Base-by-base conservation (phyloP, 495 filamentous ascomycete genomes). In the Pyrenula aspistea region DNA sequence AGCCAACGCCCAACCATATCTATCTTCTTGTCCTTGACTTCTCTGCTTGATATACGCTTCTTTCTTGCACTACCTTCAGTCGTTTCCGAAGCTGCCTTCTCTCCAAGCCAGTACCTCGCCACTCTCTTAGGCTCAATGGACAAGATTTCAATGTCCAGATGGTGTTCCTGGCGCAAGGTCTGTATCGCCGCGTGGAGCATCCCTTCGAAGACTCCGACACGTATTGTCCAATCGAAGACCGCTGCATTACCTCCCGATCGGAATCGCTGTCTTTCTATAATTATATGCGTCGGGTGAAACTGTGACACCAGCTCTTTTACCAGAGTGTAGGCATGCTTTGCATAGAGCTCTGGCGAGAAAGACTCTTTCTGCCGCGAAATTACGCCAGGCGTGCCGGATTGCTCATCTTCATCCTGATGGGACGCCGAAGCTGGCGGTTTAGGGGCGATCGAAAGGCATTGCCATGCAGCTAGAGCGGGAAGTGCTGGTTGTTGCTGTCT, bases 181-280 rank as follows among this genome's bases (percentile, higher is more conserved):
- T 76, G 69, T 10, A 96, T 67, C n/a, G 85, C 75, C 23, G 87
- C 87, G 71, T 93, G 85, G 1, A 96, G 67, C 85, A 96, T 95
- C 0, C 82, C 80, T 68, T 97, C 92, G 21, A 97, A 80, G 65
- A 89, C 86, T 59, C 95, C 94, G 2, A 96, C 91, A 1, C 90
- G 77, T 25, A 96, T 59, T 20, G 91, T 95, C 93, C 92, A 96
- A 68, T 97, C 89, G 36, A 83, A 80, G 2, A 97, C 80, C 4
- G 81, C 77, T 0, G 78, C 61, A 0, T 67, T 75, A 25, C 88
- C 81, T 19, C 72, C 74, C 11, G 83, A 84, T 23, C 93, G 87
- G 69, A 86, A 94, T 1, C 92, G 87, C 65, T 97, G 92, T 2
- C 88, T 83, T 70, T 97, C 92, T 55, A 97, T 91, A 1, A 97